Evolutionary conservation across 768 basidiomycete genomes (phyloP), one percentile per base, ranked within the genome.

Genomic region (Amanita molliuscula): DNA sequence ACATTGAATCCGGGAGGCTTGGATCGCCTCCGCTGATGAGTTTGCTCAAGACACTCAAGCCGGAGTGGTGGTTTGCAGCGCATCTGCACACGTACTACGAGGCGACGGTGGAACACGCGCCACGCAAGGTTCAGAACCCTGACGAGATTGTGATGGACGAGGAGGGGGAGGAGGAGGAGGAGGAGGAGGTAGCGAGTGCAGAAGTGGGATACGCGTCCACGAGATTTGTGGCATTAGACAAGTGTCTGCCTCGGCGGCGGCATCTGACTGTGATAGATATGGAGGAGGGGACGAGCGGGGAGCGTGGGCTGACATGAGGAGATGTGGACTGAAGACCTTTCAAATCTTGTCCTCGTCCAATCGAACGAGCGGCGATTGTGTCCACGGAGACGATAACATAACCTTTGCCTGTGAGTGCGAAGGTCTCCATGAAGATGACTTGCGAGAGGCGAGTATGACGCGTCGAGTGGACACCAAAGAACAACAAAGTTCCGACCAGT

Each of bases 271-370:
- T 38, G 88, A 94, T 46, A 63, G 89, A 16, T 18, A 26, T 34
- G 31, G 35, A 13, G 10, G 15, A 28, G n/a, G 54, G 16, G 53
- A 49, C 7, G 34, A 29, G 8, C 41, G 47, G 23, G 38, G 38
- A n/a, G 25, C 37, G 7, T 74, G 76, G 4, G 0, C 59, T 97
- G 16, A 73, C 76, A 99, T 95, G 62, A 94, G 77, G 29, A 98
- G 72, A 65, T 96, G 90, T 21, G 92, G 83, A 54, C 89, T 84
- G 37, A 99, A 75, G 20, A 78, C 75, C 67, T 93, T 92, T 74
- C n/a, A n/a, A n/a, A 95, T 90, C 73, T 98, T 97, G 75, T 98
- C 94, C 70, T 90, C 88, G 67, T 96, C 92, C 84, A 67, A 99
- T 90, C 28, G 92, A 96, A 57, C 90, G 78, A 3, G 85, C 81